phyloP scores from a whole-genome alignment of 805 yeast genomes.

The Saccharomycopsis selenospora region DNA sequence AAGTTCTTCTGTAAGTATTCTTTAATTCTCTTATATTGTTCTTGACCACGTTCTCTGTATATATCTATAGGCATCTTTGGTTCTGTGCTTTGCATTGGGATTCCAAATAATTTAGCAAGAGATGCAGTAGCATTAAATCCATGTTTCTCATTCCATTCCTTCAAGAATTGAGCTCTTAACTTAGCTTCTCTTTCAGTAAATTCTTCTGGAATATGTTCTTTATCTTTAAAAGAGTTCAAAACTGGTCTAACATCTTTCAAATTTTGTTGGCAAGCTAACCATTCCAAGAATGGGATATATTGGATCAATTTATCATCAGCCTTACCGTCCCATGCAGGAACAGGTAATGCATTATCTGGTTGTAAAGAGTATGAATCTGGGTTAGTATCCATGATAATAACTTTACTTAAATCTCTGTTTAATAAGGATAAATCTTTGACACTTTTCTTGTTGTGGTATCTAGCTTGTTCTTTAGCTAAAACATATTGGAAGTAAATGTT shows the following conservation, averaged over 20 bases:
- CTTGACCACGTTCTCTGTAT: conserved; percentile 69
- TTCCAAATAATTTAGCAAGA: conserved; percentile 58
- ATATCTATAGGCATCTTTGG: conserved; percentile 72
- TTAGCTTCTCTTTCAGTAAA: conserved; percentile 69
- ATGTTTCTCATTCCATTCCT: conserved; percentile 40
- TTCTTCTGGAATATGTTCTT: conserved; percentile 64
- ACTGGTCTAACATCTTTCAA: conserved; percentile 87
- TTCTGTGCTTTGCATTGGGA: conserved; percentile 39
- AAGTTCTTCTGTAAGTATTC: conserved; percentile 63
- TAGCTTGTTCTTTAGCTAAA: conserved; percentile 83
- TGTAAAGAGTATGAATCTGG: conserved; percentile 68
- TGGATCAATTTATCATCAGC: conserved; percentile 73
- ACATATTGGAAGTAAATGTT: conserved; percentile 84
- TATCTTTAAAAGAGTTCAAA: conserved; percentile 62
- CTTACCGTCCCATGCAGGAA: conserved; percentile 80
- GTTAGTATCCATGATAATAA: conserved; percentile 72
- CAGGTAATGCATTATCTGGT: conserved; percentile 89
- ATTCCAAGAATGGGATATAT: conserved; percentile 89
- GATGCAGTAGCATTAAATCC: conserved; percentile 34
- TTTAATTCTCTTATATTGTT: conserved; percentile 60
- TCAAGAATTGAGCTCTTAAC: conserved; percentile 64
- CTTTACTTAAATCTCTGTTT: conserved; percentile 84
- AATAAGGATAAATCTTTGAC: conserved; percentile 84
- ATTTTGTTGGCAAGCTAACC: conserved; percentile 73
- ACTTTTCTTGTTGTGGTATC: conserved; percentile 80